Conservation (phyloP, 345 rosid species). For the Excoecaria cochinchinensis region DNA sequence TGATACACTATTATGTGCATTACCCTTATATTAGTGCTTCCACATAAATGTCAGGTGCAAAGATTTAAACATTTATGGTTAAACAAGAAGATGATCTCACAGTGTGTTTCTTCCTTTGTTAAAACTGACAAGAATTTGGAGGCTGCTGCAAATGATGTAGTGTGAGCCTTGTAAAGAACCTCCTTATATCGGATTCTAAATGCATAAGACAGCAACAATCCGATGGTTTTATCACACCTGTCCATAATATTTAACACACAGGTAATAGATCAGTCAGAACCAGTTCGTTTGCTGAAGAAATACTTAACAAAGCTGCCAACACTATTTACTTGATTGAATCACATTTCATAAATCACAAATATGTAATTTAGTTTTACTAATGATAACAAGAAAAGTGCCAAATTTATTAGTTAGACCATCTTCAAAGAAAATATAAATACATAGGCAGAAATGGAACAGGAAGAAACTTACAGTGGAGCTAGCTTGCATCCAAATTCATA, state of each 20-base stretch:
- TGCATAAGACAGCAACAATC: conserved; percentile 37
- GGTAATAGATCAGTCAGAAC: not conserved
- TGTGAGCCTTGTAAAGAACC: conserved; percentile 72
- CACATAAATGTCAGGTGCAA: not conserved
- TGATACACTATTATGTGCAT: conserved; percentile 53
- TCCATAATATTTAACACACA: not conserved
- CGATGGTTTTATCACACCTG: conserved; percentile 61
- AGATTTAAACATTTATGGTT: conserved; percentile 4
- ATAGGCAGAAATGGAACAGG: not conserved
- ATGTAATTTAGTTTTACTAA: too few relatives aligned
- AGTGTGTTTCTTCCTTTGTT: conserved; percentile 62
- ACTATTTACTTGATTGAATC: too few relatives aligned
- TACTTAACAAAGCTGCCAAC: too few relatives aligned
- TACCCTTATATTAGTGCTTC: not conserved
- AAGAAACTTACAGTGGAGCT: conserved; percentile 65
- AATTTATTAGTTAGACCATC: not conserved
- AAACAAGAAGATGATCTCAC: conserved; percentile 41
- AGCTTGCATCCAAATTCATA: conserved; percentile 89
- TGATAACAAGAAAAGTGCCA: not conserved
- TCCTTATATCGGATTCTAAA: conserved; percentile 76
- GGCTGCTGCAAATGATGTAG: conserved; percentile 42
- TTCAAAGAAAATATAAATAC: not conserved
- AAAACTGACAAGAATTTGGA: conserved; percentile 53
- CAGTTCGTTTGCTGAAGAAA: too few relatives aligned
- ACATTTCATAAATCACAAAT: too few relatives aligned